Evolutionary conservation across 164 flowering plant genomes (phyloP), one percentile per base, ranked within the genome.

Genomic region (Echeveria elegans): DNA sequence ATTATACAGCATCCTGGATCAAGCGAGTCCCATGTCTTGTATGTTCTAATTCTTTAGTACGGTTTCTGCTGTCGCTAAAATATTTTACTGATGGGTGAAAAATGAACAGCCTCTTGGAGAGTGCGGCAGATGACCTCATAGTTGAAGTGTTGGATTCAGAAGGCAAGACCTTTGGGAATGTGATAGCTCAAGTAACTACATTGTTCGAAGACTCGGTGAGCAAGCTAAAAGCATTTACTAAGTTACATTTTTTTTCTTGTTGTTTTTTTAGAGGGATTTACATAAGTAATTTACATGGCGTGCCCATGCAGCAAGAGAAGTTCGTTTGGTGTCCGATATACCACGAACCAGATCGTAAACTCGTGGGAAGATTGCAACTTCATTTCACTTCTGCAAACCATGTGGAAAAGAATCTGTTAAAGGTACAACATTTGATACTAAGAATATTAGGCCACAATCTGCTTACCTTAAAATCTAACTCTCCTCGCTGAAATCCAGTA

Each of bases 291-390:
- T 23, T 11, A 6, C 12, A n/a, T n/a, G n/a, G n/a, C n/a, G n/a
- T n/a, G n/a, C n/a, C n/a, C n/a, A 63, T 77, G 73, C 83, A 87
- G 93, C 75, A 79, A 67, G 88, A 86, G 50, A 87, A 86, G 74
- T 75, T 81, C n/a, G 85, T 81, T 10, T 89, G 96, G 96, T 89
- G 91, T 89, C 78, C 91, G 3, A 78, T 87, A 60, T 87, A 83
- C 77, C 83, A 64, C 64, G 92, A 89, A 60, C 91, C 92, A 66
- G 90, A 79, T 70, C 89, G 86, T 73, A 89, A 86, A 58, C 83
- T 82, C 72, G 85, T 85, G 40, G 96, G 96, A 30, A 83, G 81
- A 79, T 26, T 87, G 34, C 96, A 89, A 72, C 83, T 89, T 0
- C 75, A 77, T 68, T 75, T 88, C 71, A 82, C 75, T 40, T 85